Percentiles rank a stretch among this genome's conserved stretches.
These are phyloP conservation scores for Blepharisma japonicum DNA, from an alignment of 73 alveolate species.

Conservation along the genomic window DNA sequence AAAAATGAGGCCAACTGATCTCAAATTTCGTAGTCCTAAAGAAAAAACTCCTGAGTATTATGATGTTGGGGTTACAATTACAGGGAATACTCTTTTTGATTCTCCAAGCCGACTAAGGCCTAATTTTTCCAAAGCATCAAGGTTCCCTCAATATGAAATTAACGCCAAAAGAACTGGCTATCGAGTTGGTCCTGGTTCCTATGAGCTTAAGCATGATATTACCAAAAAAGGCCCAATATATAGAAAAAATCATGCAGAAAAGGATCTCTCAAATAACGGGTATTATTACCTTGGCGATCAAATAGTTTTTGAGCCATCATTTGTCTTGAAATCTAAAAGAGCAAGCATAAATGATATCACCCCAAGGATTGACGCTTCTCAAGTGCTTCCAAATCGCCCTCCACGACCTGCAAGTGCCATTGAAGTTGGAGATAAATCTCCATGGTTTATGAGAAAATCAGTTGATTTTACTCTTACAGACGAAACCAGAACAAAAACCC, in stretches of 20 bases:
- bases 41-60: conserved; percentile 34
- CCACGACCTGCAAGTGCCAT: too few relatives aligned
- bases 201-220: neutral
- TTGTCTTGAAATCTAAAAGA: conserved; percentile 2
- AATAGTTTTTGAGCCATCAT: conserved; percentile 23
- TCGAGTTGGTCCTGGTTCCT: conserved; percentile 33
- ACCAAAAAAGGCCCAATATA: conserved; percentile 22
- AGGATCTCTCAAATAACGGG: conserved; percentile 24
- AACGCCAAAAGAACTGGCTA: conserved; percentile 28
- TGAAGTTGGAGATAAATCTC: too few relatives aligned
- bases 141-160: conserved; percentile 18
- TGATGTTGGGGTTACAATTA: neutral
- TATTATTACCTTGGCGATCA: conserved; percentile 13
- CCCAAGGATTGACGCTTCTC: too few relatives aligned
- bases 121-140: neutral
- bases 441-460: too few relatives aligned
- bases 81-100: neutral
- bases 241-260: neutral
- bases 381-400: too few relatives aligned
- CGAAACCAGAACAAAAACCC: too few relatives aligned
- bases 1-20: conserved; percentile 32
- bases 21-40: conserved; percentile 29
- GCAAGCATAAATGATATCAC: too few relatives aligned
- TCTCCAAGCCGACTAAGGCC: neutral
- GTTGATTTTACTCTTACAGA: too few relatives aligned